Conservation (phyloP, 495 filamentous ascomycete species). For the Barbatosphaeria neglecta region DNA sequence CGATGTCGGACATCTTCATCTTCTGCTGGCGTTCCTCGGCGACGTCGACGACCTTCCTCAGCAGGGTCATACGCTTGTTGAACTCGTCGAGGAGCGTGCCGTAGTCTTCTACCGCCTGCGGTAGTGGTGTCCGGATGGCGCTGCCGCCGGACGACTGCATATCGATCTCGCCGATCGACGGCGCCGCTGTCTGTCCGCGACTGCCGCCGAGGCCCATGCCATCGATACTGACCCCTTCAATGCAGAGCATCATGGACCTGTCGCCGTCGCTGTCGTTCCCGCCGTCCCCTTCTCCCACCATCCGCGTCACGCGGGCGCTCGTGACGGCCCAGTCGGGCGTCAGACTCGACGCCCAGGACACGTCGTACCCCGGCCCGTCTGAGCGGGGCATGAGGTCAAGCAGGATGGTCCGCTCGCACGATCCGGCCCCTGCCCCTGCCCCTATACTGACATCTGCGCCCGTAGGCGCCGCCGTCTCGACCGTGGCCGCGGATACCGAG, state of each 20-base stretch:
- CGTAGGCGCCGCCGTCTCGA: neutral
- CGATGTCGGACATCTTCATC: constrained; percentile 7
- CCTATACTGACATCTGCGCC: constrained; percentile 4
- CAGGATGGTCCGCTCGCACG: constrained; percentile 41
- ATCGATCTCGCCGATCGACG: constrained; percentile 13
- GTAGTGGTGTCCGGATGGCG: constrained; percentile 21
- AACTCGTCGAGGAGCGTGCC: constrained; percentile 55
- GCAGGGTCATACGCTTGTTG: constrained; percentile 47
- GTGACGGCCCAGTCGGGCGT: constrained; percentile 36
- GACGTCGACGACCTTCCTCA: constrained; percentile 36
- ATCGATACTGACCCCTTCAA: constrained; percentile 46
- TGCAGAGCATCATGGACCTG: constrained; percentile 53
- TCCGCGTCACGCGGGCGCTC: constrained; percentile 26
- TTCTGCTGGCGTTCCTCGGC: constrained; percentile 25
- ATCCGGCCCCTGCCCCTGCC: constrained; percentile 7
- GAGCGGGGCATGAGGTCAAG: constrained; percentile 40
- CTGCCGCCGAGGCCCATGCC: constrained; percentile 12
- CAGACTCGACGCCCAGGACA: constrained; percentile 33
- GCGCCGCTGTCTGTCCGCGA: constrained; percentile 16
- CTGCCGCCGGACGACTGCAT: constrained; percentile 18
- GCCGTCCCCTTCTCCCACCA: constrained; percentile 20
- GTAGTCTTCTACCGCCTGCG: constrained; percentile 21
- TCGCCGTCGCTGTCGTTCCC: constrained; percentile 13
- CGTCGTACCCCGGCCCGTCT: constrained; percentile 32
- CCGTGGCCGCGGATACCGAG: constrained; percentile 2